Evolutionary conservation across 192 early-diverging fungal species (phyloP).

Genomic region (Coemansia sp.): DNA sequence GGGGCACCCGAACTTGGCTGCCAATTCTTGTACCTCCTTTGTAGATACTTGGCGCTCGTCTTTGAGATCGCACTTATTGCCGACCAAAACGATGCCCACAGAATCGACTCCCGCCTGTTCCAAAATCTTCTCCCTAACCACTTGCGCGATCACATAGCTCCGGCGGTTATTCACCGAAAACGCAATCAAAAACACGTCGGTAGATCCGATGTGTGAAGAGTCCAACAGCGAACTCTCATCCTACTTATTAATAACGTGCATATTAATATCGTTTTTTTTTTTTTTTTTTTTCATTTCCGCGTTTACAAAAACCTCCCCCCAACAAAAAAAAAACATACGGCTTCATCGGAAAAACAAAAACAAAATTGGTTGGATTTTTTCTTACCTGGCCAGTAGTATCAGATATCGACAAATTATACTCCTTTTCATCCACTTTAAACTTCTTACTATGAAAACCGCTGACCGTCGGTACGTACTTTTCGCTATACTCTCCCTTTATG

Average conservation of each 20-base stretch:
- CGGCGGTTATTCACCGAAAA: slow-evolving; percentile 87
- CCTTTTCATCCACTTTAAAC: slow-evolving; percentile 77
- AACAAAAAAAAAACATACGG: not conserved
- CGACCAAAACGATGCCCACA: slow-evolving; percentile 89
- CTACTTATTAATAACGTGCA: slow-evolving; percentile 29
- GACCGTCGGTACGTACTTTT: slow-evolving; percentile 95
- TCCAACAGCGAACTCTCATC: slow-evolving; percentile 96
- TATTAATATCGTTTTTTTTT: not conserved
- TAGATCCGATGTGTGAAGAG: slow-evolving; percentile 82
- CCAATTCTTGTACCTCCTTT: slow-evolving; percentile 76
- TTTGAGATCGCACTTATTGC: slow-evolving; percentile 89
- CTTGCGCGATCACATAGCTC: slow-evolving; percentile 86
- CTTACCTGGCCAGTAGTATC: slow-evolving; percentile 95
- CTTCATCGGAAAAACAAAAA: slow-evolving; percentile 2
- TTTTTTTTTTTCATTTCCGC: not conserved
- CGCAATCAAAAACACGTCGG: slow-evolving; percentile 93
- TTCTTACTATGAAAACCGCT: slow-evolving; percentile 89
- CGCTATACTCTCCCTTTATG: slow-evolving; percentile 87
- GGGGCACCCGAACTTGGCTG: slow-evolving; percentile 80
- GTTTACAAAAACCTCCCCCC: not conserved
- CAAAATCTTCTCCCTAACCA: slow-evolving; percentile 93
- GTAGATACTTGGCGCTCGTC: slow-evolving; percentile 66
- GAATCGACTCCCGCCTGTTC: slow-evolving; percentile 88
- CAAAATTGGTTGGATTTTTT: not conserved
- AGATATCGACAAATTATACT: slow-evolving; percentile 87